Evolutionary conservation across 2,329 filamentous ascomycete genomes (phyloP), one percentile per base, ranked within the genome.

Genomic region (Dactylellina cionopaga): DNA sequence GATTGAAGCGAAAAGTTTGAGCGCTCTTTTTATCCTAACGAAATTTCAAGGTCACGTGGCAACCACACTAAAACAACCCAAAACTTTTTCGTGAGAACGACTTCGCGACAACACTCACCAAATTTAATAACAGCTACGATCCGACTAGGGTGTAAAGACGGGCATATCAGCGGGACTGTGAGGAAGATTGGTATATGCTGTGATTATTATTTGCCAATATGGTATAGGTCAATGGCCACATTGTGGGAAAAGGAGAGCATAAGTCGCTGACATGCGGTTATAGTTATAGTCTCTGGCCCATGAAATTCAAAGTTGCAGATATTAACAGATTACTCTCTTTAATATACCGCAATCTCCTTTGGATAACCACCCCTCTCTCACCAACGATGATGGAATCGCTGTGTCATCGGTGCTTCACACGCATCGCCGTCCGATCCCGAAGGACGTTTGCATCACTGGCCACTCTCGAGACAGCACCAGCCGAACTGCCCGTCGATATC

Each of bases 331-430:
- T 15, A 29, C 51, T 52, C 31, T 27, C 33, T 25, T 10, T 39
- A 27, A 19, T 54, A 2, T n/a, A 25, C 7, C 17, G 22, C n/a
- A 13, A 11, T 15, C 17, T 11, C 27, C 17, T 6, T 13, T 33
- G 6, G 55, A 7, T 17, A 11, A 29, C 6, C 1, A 9, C 35
- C 10, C 13, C 33, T 22, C 37, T 51, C n/a, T 19, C n/a, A 52
- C 4, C 49, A n/a, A 10, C 27, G 2, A 72, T 51, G 43, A 72
- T 72, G 59, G 68, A 65, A 39, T 39, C 56, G 15, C 24, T 65
- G 22, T 72, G 68, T 37, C 68, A 52, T 43, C 68, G 68, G 31
- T 72, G 68, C 59, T 72, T 72, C 37, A 65, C 68, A 13, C 68
- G 68, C 44, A 72, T 60, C 37, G 52, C 52, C 17, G 46, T 58